Evolutionary conservation across 148 eudicot species (phyloP).

Genomic region (Vaccinium myrtillus): DNA sequence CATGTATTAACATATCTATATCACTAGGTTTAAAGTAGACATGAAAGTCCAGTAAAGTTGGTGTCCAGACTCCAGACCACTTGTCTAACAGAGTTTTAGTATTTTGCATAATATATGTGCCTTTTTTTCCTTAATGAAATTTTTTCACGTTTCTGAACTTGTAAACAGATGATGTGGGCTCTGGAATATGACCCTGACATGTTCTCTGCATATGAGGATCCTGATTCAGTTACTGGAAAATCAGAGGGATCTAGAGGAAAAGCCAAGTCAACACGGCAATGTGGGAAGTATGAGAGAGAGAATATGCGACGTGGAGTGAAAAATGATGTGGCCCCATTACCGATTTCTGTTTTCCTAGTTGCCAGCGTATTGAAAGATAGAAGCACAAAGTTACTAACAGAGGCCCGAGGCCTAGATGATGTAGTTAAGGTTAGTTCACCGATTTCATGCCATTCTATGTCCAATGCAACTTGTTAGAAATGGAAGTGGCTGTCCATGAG

Average conservation of each 20-base stretch:
- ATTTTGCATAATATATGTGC: background rate
- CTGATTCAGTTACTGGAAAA: conserved; percentile 42
- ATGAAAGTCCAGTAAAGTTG: background rate
- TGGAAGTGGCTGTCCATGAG: background rate
- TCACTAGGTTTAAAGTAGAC: no score
- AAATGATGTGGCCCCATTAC: conserved; percentile 59
- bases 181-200: conserved; percentile 90
- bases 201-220: conserved; percentile 62
- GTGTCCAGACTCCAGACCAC: background rate
- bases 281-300: conserved; percentile 90
- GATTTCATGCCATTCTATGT: background rate
- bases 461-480: background rate
- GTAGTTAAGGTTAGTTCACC: conserved; percentile 75
- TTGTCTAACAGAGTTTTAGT: background rate
- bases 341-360: conserved; percentile 91
- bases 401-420: conserved; percentile 96
- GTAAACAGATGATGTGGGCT: conserved; percentile 98
- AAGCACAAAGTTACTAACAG: conserved; percentile 68
- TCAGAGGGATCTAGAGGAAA: conserved; percentile 64
- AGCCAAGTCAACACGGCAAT: conserved; percentile 72
- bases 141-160: conserved; percentile 10
- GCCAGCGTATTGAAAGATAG: conserved; percentile 91
- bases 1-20: no score
- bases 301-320: conserved; percentile 61
- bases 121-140: background rate